phyloP scores from a whole-genome alignment of 2,329 filamentous ascomycete species.

The Hypoxylon sp. region DNA sequence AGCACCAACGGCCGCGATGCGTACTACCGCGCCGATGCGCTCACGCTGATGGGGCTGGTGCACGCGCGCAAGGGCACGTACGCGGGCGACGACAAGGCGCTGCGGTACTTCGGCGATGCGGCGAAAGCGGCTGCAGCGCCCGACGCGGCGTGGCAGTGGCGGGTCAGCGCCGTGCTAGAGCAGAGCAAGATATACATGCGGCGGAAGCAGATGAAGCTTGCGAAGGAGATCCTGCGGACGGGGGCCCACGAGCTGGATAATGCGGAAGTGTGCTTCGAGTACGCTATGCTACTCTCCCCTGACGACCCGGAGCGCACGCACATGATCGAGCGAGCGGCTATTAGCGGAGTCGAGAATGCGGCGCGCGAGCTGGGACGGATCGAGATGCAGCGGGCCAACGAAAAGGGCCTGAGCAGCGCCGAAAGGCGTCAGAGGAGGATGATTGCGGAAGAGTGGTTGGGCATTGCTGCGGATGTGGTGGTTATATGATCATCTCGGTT shows the following conservation, averaged over 20 bases:
- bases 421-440: slow-evolving; percentile 43
- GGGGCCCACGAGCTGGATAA: slow-evolving; percentile 55
- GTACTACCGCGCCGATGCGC: slow-evolving; percentile 53
- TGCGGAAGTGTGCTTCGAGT: slow-evolving; percentile 46
- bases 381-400: slow-evolving; percentile 36
- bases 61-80: slow-evolving; percentile 38
- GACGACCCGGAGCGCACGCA: slow-evolving; percentile 46
- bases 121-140: background rate
- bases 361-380: slow-evolving; percentile 48
- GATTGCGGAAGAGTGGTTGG: slow-evolving; percentile 51
- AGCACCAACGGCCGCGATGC: slow-evolving; percentile 29
- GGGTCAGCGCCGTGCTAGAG: slow-evolving; percentile 52
- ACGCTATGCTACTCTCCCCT: slow-evolving; percentile 51
- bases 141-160: slow-evolving; percentile 55
- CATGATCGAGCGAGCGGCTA: slow-evolving; percentile 54
- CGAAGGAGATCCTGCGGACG: slow-evolving; percentile 44
- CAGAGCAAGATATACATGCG: slow-evolving; percentile 51
- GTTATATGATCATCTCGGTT: slow-evolving; percentile 6
- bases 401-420: slow-evolving; percentile 31
- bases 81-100: slow-evolving; percentile 47
- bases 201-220: slow-evolving; percentile 41
- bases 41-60: slow-evolving; percentile 56
- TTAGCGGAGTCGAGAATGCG: slow-evolving; percentile 50
- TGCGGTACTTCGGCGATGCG: slow-evolving; percentile 53
- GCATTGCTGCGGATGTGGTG: slow-evolving; percentile 42